Evolutionary conservation across 1,139 yeast species (phyloP).

Genomic region (Ashbya aceris): DNA sequence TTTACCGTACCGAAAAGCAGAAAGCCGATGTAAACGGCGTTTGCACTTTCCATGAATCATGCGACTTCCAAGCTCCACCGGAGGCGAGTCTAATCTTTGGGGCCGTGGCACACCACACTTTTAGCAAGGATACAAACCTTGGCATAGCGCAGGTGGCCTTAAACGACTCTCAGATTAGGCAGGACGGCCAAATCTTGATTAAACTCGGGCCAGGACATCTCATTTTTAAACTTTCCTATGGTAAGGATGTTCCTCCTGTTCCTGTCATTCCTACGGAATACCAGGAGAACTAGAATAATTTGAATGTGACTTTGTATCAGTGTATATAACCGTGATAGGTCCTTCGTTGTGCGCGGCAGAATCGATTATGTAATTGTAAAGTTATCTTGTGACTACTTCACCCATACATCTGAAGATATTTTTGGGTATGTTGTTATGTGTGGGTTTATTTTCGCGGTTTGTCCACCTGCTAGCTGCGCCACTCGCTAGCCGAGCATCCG

Average conservation of each 20-base stretch:
- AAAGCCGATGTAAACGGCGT: conserved; percentile 43
- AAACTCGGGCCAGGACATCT: conserved; percentile 26
- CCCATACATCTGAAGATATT: too few species aligned
- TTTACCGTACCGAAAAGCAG: conserved; percentile 55
- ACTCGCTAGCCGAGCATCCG: too few species aligned
- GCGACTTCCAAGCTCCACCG: conserved; percentile 56
- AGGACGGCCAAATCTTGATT: conserved; percentile 24
- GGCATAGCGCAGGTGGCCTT: conserved; percentile 40
- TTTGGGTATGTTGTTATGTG: too few species aligned
- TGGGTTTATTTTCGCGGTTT: too few species aligned
- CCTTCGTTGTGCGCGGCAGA: too few species aligned
- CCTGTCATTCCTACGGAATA: conserved; percentile 16
- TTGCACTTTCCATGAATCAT: conserved; percentile 55
- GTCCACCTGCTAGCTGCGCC: too few species aligned
- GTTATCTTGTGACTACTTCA: too few species aligned
- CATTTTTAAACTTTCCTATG: conserved; percentile 22
- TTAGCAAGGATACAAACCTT: conserved; percentile 61
- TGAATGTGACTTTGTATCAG: background rate
- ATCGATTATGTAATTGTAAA: too few species aligned
- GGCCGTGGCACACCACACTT: conserved; percentile 58
- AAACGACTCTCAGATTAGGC: conserved; percentile 25
- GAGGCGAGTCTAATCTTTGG: conserved; percentile 50
- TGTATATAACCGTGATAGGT: background rate
- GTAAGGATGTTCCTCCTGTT: conserved; percentile 13
- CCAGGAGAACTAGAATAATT: background rate